phyloP scores from a whole-genome alignment of 768 basidiomycete genomes.

The Infundibulicybe gibba region DNA sequence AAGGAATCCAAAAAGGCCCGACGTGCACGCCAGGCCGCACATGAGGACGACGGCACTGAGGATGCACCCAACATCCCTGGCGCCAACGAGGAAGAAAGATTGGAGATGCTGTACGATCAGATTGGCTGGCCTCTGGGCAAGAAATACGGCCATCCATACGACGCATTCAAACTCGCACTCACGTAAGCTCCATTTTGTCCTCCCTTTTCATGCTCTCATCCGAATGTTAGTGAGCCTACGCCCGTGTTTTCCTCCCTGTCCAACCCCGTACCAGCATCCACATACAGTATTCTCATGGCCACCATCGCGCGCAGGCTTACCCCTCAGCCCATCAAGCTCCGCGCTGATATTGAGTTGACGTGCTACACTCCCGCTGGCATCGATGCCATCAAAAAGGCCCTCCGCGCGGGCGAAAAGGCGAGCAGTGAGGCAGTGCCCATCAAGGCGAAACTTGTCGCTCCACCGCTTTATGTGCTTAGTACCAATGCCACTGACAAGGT shows the following conservation, averaged over 20 bases:
- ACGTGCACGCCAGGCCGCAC: slow-evolving; percentile 43
- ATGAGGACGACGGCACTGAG: slow-evolving; percentile 36
- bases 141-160: slow-evolving; percentile 94
- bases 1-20: slow-evolving; percentile 46
- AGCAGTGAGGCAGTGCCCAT: slow-evolving; percentile 91
- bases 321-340: slow-evolving; percentile 97
- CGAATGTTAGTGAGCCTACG: slow-evolving; percentile 42
- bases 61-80: slow-evolving; percentile 32
- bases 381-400: slow-evolving; percentile 92
- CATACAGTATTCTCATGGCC: slow-evolving; percentile 59
- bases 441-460: slow-evolving; percentile 95
- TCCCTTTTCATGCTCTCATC: background rate
- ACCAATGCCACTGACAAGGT: slow-evolving; percentile 98
- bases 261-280: slow-evolving; percentile 51
- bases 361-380: slow-evolving; percentile 96
- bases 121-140: slow-evolving; percentile 91
- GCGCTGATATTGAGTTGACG: slow-evolving; percentile 95
- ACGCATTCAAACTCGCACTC: slow-evolving; percentile 96
- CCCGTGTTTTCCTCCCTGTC: slow-evolving; percentile 75
- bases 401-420: slow-evolving; percentile 83
- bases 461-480: slow-evolving; percentile 92
- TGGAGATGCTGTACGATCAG: slow-evolving; percentile 86
- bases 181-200: slow-evolving; percentile 52
- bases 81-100: slow-evolving; percentile 69
- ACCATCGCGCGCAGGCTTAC: slow-evolving; percentile 95